These are phyloP conservation scores for Poa annua DNA, from an alignment of 176 grass and related monocot genomes.

Conservation along the genomic window DNA sequence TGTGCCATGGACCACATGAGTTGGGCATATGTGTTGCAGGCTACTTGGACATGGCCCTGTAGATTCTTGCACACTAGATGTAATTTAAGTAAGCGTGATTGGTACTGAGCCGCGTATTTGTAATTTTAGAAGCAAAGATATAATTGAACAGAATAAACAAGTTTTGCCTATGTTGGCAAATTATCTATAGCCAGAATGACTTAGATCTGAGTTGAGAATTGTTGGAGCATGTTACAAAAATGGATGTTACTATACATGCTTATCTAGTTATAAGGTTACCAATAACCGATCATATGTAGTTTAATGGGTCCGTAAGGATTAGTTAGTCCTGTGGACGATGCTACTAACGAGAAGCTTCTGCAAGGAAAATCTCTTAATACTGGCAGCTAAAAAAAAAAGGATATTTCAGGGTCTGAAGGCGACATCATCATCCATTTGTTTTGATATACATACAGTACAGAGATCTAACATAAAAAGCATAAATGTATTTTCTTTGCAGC, in stretches of 20 bases:
- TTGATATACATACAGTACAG: background rate
- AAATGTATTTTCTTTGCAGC: slow-evolving; percentile 24
- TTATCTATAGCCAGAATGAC: background rate
- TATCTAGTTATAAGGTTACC: slow-evolving; percentile 19
- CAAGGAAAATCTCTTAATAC: slow-evolving; percentile 32
- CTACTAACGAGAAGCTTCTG: slow-evolving; percentile 35
- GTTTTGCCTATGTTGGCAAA: background rate
- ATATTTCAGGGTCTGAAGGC: slow-evolving; percentile 1
- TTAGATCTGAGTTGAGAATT: background rate
- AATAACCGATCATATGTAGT: background rate
- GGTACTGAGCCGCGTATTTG: too few species aligned
- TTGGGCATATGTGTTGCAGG: background rate
- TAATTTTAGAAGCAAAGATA: too few species aligned
- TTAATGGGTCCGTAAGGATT: background rate
- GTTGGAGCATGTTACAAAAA: background rate
- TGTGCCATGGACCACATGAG: slow-evolving; percentile 53
- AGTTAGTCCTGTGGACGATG: slow-evolving; percentile 30
- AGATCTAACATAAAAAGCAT: slow-evolving; percentile 53
- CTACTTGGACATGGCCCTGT: slow-evolving; percentile 9
- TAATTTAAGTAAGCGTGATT: background rate
- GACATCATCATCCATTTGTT: slow-evolving; percentile 28
- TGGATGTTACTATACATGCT: background rate
- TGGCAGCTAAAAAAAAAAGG: slow-evolving; percentile 18
- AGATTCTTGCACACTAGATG: slow-evolving; percentile 21
- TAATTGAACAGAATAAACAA: background rate